A percentile compares a stretch with the other conserved stretches of the same genome.
Conservation (phyloP, 257 asterid species). For the Jacaranda copaia region DNA sequence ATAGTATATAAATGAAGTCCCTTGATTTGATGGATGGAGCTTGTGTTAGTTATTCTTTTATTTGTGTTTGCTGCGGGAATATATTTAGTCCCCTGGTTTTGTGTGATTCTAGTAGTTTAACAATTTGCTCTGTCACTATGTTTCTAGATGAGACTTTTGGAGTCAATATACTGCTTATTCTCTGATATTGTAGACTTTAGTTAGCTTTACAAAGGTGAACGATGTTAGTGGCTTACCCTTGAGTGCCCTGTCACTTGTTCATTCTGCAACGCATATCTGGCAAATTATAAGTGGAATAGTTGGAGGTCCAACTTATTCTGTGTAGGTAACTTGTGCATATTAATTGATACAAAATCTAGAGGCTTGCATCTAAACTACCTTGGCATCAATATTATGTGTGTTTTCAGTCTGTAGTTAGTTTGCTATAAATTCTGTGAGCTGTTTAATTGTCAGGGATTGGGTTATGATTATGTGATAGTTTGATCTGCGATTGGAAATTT, state of each 20-base stretch:
- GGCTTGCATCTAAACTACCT: not conserved
- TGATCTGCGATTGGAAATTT: not conserved
- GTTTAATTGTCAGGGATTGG: not conserved
- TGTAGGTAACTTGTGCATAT: not conserved
- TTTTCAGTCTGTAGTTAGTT: not conserved
- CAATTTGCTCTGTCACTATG: not conserved
- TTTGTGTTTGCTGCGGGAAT: not conserved
- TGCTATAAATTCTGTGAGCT: not conserved
- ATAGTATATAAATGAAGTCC: constrained; percentile 5
- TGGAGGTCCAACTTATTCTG: not conserved
- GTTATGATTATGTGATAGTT: not conserved
- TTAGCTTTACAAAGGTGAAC: not conserved
- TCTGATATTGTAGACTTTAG: not conserved
- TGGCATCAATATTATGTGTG: not conserved
- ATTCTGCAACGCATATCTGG: not conserved
- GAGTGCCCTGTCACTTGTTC: not conserved
- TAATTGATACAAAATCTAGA: not conserved
- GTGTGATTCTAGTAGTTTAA: not conserved
- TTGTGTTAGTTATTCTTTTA: not conserved
- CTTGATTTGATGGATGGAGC: not conserved
- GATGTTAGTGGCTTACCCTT: not conserved
- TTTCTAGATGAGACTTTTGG: not conserved
- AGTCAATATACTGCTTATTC: not conserved
- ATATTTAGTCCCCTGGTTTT: not conserved
- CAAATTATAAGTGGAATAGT: not conserved